Conservation (phyloP, 331 rosid species). For the Pyracantha coccinea region DNA sequence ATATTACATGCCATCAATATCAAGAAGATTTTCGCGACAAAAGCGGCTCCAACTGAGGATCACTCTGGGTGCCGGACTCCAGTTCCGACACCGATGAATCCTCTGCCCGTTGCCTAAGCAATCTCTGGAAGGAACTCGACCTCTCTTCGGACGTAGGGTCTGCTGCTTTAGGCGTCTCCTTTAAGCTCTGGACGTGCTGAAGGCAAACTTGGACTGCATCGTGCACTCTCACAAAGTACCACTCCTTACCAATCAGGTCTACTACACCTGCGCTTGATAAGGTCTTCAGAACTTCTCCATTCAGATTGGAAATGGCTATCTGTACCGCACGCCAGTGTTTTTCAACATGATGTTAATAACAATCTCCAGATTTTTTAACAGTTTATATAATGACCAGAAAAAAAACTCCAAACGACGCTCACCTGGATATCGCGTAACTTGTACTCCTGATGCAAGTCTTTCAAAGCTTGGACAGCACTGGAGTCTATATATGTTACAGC, state of each 20-base stretch:
- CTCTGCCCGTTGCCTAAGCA: constrained; percentile 40
- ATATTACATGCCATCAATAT: not conserved
- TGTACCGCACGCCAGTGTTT: constrained; percentile 23
- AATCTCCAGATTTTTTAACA: no score
- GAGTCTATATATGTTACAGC: constrained; percentile 96
- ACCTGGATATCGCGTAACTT: constrained; percentile 83
- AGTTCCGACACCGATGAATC: constrained; percentile 34
- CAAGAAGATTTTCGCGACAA: constrained; percentile 44
- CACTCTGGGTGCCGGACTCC: constrained; percentile 50
- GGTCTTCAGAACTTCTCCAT: constrained; percentile 71
- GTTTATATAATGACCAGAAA: not conserved
- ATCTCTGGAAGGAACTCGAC: constrained; percentile 34
- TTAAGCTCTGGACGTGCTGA: constrained; percentile 63
- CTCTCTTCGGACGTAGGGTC: constrained; percentile 24
- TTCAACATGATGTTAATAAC: not conserved
- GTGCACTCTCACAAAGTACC: constrained; percentile 96
- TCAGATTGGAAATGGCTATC: constrained; percentile 94
- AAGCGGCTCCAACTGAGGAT: constrained; percentile 68
- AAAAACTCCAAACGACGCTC: not conserved
- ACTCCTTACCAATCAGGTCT: constrained; percentile 88
- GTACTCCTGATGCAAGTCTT: constrained; percentile 87
- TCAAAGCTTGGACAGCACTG: constrained; percentile 89
- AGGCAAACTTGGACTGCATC: constrained; percentile 98
- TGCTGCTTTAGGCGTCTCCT: constrained; percentile 23
- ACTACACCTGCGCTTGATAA: constrained; percentile 67